phyloP scores from a whole-genome alignment of 805 yeast species.

The Zygotorulaspora sp. region DNA sequence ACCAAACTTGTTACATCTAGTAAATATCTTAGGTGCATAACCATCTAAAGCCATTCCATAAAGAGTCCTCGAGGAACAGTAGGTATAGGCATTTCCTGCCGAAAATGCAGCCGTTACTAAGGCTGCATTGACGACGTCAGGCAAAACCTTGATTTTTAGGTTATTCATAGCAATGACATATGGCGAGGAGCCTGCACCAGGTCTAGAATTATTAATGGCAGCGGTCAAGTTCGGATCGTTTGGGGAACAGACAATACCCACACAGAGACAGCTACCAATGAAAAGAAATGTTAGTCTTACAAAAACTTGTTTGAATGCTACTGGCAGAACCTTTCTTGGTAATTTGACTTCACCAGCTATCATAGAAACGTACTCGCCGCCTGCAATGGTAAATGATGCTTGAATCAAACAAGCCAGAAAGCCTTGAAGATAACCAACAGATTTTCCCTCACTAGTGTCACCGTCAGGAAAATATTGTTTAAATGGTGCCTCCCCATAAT shows the following conservation, averaged over 20 bases:
- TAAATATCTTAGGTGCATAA: constrained; percentile 65
- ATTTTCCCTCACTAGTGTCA: constrained; percentile 8
- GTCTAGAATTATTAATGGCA: constrained; percentile 56
- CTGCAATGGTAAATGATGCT: constrained; percentile 77
- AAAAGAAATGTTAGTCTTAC: constrained; percentile 63
- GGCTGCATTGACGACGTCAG: constrained; percentile 74
- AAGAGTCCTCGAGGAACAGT: constrained; percentile 63
- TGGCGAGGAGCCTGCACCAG: constrained; percentile 79
- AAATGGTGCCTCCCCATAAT: constrained; percentile 53
- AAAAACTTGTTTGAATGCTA: constrained; percentile 72
- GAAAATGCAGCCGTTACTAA: constrained; percentile 72
- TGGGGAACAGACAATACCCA: constrained; percentile 70
- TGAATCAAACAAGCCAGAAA: constrained; percentile 62
- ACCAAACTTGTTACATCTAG: constrained; percentile 59
- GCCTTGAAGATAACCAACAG: constrained; percentile 62
- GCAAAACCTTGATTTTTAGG: constrained; percentile 60
- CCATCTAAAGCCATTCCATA: constrained; percentile 70
- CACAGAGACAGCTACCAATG: constrained; percentile 69
- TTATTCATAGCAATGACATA: constrained; percentile 79
- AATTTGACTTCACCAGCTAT: constrained; percentile 75
- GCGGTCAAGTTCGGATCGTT: constrained; percentile 56
- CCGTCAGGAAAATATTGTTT: constrained; percentile 54
- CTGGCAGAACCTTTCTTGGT: constrained; percentile 70
- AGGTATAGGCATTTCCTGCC: constrained; percentile 79
- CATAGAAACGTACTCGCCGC: constrained; percentile 83